Evolutionary conservation across 192 early-diverging fungal genomes (phyloP).

Genomic region (Coemansia sp.): DNA sequence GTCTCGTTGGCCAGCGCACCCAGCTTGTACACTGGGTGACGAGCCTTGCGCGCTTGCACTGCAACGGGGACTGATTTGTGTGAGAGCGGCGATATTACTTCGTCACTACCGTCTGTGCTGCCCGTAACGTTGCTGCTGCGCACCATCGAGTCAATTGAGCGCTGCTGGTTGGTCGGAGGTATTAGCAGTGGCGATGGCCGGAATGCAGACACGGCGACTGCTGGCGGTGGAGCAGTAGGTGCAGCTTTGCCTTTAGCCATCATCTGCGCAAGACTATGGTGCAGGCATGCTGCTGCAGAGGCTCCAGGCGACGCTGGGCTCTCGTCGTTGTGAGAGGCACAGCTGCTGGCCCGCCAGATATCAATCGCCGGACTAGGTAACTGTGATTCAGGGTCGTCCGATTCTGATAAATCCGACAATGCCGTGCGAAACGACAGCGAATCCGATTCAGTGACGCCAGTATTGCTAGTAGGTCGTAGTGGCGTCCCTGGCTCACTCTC

Average conservation of each 20-base stretch:
- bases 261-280: not conserved
- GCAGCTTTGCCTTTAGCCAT: not conserved
- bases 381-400: not conserved
- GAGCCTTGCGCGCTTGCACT: slow-evolving; percentile 47
- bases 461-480: not conserved
- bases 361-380: not conserved
- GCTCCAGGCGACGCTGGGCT: not conserved
- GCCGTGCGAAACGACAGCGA: slow-evolving; percentile 54
- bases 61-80: slow-evolving; percentile 45
- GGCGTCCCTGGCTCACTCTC: not conserved
- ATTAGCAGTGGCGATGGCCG: not conserved
- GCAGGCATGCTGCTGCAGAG: not conserved
- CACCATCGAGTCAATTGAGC: not conserved
- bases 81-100: slow-evolving; percentile 39
- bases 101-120: not conserved
- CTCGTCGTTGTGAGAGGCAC: not conserved
- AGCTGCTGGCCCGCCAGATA: not conserved
- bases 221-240: not conserved
- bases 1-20: slow-evolving; percentile 60
- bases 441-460: slow-evolving; percentile 27
- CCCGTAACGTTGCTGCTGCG: not conserved
- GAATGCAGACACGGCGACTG: not conserved
- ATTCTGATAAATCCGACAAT: slow-evolving; percentile 21
- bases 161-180: not conserved
- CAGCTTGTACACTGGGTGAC: slow-evolving; percentile 55